Evolutionary conservation across 2,329 filamentous ascomycete genomes (phyloP), one percentile per base, ranked within the genome.

Genomic region (Ophiostoma sp.): DNA sequence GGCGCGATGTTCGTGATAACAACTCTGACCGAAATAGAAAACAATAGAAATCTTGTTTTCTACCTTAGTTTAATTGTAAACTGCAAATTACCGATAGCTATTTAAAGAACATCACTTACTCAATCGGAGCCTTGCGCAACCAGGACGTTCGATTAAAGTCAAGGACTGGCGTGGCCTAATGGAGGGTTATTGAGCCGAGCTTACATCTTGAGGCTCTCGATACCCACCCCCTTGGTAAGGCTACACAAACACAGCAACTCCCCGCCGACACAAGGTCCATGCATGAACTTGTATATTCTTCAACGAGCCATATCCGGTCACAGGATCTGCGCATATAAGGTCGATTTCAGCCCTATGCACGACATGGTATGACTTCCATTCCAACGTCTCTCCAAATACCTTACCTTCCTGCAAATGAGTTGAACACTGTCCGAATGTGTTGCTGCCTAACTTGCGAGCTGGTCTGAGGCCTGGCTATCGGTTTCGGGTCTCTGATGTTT

Each of bases 181-280:
- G 49, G 49, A 55, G 49, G 49, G 12, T 55, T 27, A 18, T 55
- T 55, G 49, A 55, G 49, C 49, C 49, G 49, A 36, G 49, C 49
- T 55, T 55, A 55, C n/a, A 9, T 27, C 14, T 47, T 4, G 45
- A 47, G 45, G 45, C 8, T 27, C n/a, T 55, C 18, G 49, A 55
- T 55, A 55, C 49, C 6, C 49, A 18, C 11, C 49, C 18, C 27
- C 6, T 18, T 27, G 49, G 49, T 55, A 55, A 27, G 49, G 12
- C 49, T 55, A 55, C 49, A 36, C 49, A 55, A 27, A 55, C 49
- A 55, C 49, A 55, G n/a, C 49, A 18, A 27, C 16, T 55, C 49
- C n/a, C 49, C n/a, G 11, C 49, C 5, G 7, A 27, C 5, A 5
- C n/a, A 27, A 52, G 18, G 49, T 18, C 18, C 8, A 18, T 55